Base-by-base conservation (phyloP, 805 yeast species). In the Starmera caribaea region DNA sequence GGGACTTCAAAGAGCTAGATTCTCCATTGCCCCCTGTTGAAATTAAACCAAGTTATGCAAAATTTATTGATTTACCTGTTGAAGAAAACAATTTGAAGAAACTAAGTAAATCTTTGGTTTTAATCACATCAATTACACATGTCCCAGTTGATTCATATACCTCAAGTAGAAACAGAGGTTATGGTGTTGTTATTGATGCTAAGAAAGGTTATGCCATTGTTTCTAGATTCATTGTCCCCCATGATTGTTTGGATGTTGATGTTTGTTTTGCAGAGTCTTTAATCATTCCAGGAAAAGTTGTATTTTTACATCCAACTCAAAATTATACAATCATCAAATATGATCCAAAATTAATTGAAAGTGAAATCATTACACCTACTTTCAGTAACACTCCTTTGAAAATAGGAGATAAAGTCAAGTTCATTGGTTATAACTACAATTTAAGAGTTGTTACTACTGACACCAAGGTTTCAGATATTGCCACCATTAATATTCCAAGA, bases 201-300 rank as follows among this genome's bases (percentile, higher is more conserved):
- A 74, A 67, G 38, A 73, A 74, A 43, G 97, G 97, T 2, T 79
- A 77, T 45, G 86, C 85, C 5, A 62, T 89, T 38, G 86, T 82
- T 2, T 82, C 95, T 3, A 70, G 96, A 44, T 69, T 78, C 42
- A 68, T 74, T 40, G 85, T 88, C 21, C 95, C 96, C 8, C 95
- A 87, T 61, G 95, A 84, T 49, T 65, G 71, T 49, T 43, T 64
- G 32, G 95, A 89, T 57, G 69, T 88, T 17, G 68, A 75, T 36
- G 71, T 89, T 16, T 78, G 89, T 3, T 75, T 89, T 54, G 95
- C 96, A 4, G 96, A 89, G 46, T 81, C 95, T 1, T 74, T 85
- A 16, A 76, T 80, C 46, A 71, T 88, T 12, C 86, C 94, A 0
- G 96, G 81, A 1, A 69, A 76, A 45, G 92, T 88, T 21, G 78